A percentile compares a stretch with the other conserved stretches of the same genome.
Conservation (phyloP, 2,329 filamentous ascomycete genomes). For the Fusarium torulosum region DNA sequence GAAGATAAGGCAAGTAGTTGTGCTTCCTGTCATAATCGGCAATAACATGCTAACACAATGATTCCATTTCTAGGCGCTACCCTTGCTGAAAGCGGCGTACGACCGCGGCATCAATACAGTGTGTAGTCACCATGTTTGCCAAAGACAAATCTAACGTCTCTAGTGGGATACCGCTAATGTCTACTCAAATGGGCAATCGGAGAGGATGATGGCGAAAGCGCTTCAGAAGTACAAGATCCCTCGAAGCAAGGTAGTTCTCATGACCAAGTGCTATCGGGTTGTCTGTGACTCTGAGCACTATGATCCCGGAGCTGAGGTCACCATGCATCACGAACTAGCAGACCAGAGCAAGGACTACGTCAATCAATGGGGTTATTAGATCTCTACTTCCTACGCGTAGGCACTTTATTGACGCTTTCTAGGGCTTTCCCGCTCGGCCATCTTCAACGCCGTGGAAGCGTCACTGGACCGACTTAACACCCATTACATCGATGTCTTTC, state of each 20-base stretch:
- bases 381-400: too few relatives aligned
- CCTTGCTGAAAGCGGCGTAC: constrained; percentile 36
- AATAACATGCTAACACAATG: too few relatives aligned
- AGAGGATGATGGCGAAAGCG: constrained; percentile 67
- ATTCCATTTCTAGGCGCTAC: background rate
- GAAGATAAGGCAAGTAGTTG: background rate
- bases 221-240: constrained; percentile 69
- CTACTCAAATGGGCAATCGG: constrained; percentile 68
- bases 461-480: too few relatives aligned
- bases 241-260: constrained; percentile 66
- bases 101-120: constrained; percentile 40
- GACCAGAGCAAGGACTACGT: too few relatives aligned
- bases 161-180: constrained; percentile 56
- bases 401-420: too few relatives aligned
- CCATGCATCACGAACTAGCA: too few relatives aligned
- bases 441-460: constrained; percentile 73
- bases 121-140: constrained; percentile 46
- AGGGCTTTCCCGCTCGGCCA: constrained; percentile 46
- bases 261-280: constrained; percentile 67
- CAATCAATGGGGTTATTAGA: too few relatives aligned
- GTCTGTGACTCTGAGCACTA: constrained; percentile 57
- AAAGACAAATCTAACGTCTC: too few relatives aligned
- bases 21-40: too few relatives aligned
- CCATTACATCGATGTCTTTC: constrained; percentile 67
- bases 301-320: too few relatives aligned